These are phyloP conservation scores for Fusarium buharicum DNA, from an alignment of 2,329 filamentous ascomycete genomes.

Conservation along the genomic window DNA sequence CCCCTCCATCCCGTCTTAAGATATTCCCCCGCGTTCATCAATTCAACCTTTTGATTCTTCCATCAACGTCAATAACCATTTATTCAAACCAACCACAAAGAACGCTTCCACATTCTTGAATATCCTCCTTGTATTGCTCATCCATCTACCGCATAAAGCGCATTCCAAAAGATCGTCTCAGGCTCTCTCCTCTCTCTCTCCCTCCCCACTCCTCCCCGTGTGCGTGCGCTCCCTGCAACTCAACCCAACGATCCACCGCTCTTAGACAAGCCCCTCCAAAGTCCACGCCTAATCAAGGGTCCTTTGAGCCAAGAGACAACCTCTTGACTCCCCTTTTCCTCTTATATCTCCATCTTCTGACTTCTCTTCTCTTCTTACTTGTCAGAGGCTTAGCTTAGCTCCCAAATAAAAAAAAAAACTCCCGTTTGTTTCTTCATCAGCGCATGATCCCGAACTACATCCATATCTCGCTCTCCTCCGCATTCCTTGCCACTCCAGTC, in stretches of 20 bases:
- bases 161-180: slow-evolving; percentile 12
- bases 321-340: slow-evolving; percentile 15
- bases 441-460: slow-evolving; percentile 35
- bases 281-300: slow-evolving; percentile 42
- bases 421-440: slow-evolving; percentile 36
- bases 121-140: background rate
- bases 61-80: background rate
- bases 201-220: slow-evolving; percentile 36
- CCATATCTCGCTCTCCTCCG: slow-evolving; percentile 35
- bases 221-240: slow-evolving; percentile 42
- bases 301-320: slow-evolving; percentile 34
- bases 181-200: slow-evolving; percentile 15
- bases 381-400: slow-evolving; percentile 44
- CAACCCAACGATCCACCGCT: slow-evolving; percentile 47
- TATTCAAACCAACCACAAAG: background rate
- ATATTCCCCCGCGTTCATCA: slow-evolving; percentile 18
- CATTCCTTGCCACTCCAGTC: slow-evolving; percentile 35
- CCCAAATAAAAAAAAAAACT: slow-evolving; percentile 37
- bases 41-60: slow-evolving; percentile 7
- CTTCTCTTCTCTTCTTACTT: slow-evolving; percentile 18
- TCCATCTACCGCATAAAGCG: slow-evolving; percentile 1
- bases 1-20: slow-evolving; percentile 30
- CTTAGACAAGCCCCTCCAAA: slow-evolving; percentile 44
- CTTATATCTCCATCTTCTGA: slow-evolving; percentile 13
- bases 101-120: background rate